Base-by-base conservation (phyloP, 371 early-diverging fungal species). In the Sporodiniella umbellata region DNA sequence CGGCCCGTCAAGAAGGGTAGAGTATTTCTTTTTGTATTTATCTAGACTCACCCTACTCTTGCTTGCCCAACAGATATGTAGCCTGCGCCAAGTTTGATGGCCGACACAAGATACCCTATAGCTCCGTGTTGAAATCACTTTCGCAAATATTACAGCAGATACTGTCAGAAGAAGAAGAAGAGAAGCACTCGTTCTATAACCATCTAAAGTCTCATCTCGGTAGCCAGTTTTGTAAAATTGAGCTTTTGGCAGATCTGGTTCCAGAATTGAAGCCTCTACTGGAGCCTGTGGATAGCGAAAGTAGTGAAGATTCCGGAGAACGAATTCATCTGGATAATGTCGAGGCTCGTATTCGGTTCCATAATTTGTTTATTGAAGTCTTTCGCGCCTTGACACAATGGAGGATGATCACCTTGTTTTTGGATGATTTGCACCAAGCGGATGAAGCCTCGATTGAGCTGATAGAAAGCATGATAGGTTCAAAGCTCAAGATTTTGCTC, bases 341-440 rank as follows among this genome's bases (percentile, higher is more conserved):
- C 4, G 75, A 71, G 25, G 66, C 66, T n/a, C 62, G 70, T 17
- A 52, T 61, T 30, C 53, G 72, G 17, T 71, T 71, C 22, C 75
- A 75, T 40, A 66, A 56, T 33, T 45, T 69, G 4, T 75, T 71
- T 60, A 55, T 71, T 8, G 63, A 75, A 51, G 69, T 75, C 1
- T 68, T 71, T 45, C 55, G 72, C 3, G 62, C 69, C 4, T 42
- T 75, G 12, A 48, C 75, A 6, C 67, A 62, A 28, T 71, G 72
- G 67, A 57, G 60, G 23, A 75, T 71, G 72, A 52, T 71, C 19
- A 75, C 75, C 15, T 46, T 75, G 66, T 75, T 75, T 45, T 26
- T 75, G 38, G 75, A 75, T 43, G 75, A 75, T 45, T 38, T 71
- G 18, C 75, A 75, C 33, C 63, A 64, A 58, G 75, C 74, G 40